Conservation (phyloP, 805 yeast genomes). For the Yueomyces sp. region DNA sequence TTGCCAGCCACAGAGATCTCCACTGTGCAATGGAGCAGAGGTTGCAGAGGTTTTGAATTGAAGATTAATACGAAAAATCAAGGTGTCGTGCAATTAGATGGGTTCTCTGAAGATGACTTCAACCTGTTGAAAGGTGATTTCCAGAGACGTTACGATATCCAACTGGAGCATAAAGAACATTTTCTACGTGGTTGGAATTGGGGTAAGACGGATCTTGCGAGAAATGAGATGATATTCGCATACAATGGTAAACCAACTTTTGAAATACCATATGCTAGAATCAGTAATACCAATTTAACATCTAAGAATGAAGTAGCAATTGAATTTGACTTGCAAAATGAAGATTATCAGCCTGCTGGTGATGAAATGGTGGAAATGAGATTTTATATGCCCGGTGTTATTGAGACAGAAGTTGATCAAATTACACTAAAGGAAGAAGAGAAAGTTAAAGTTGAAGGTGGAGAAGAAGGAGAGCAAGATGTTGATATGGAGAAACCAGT, state of each 20-base stretch:
- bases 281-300: slow-evolving; percentile 76
- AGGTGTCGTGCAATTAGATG: slow-evolving; percentile 82
- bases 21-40: slow-evolving; percentile 82
- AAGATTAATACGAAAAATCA: slow-evolving; percentile 78
- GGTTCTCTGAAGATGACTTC: slow-evolving; percentile 79
- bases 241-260: slow-evolving; percentile 82
- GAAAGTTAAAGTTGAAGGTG: slow-evolving; percentile 3
- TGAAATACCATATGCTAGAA: slow-evolving; percentile 73
- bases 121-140: slow-evolving; percentile 70
- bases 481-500: slow-evolving; percentile 1
- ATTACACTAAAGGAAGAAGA: slow-evolving; percentile 19
- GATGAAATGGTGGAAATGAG: slow-evolving; percentile 94
- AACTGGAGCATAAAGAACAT: slow-evolving; percentile 77
- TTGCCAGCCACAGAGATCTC: slow-evolving; percentile 78
- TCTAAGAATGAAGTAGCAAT: slow-evolving; percentile 90
- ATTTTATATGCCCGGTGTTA: slow-evolving; percentile 69
- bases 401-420: slow-evolving; percentile 34
- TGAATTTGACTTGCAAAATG: slow-evolving; percentile 56
- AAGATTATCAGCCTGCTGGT: slow-evolving; percentile 56
- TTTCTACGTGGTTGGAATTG: slow-evolving; percentile 98
- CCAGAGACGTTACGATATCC: slow-evolving; percentile 58
- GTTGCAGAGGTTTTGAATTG: slow-evolving; percentile 82
- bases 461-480: slow-evolving; percentile 10
- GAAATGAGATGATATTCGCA: slow-evolving; percentile 79
- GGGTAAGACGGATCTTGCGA: slow-evolving; percentile 89